These are phyloP conservation scores for Pleurotus citrinopileatus DNA, from an alignment of 768 basidiomycete genomes.

Conservation along the genomic window DNA sequence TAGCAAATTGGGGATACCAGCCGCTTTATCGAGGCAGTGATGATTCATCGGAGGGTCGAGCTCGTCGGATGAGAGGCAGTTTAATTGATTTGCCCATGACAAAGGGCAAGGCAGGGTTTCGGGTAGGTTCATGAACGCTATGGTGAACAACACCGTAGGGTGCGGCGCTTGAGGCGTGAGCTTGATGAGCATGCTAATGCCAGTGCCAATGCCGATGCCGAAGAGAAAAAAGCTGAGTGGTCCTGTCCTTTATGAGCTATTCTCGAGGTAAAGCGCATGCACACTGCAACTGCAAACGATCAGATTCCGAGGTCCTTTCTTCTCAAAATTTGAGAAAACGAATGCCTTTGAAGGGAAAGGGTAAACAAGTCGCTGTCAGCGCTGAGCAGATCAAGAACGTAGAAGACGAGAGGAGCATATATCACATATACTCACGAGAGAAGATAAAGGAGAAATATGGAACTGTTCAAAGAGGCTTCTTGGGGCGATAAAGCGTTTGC, in stretches of 20 bases:
- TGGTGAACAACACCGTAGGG: conserved; percentile 56
- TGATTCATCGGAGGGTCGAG: conserved; percentile 50
- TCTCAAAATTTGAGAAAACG: conserved; percentile 2
- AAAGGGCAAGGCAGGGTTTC: conserved; percentile 41
- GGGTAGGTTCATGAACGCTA: conserved; percentile 47
- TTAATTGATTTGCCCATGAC: conserved; percentile 55
- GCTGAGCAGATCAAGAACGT: conserved; percentile 6
- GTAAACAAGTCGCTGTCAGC: neutral
- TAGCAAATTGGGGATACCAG: conserved; percentile 52
- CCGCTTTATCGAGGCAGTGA: conserved; percentile 60
- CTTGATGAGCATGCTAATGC: conserved; percentile 50
- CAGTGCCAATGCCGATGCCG: neutral
- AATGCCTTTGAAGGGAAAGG: conserved; percentile 1
- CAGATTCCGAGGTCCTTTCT: neutral
- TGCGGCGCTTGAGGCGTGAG: conserved; percentile 41
- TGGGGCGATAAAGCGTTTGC: conserved; percentile 8
- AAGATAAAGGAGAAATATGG: conserved; percentile 8
- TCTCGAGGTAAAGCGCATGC: neutral
- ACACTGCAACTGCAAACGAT: too few relatives aligned
- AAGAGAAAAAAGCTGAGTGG: neutral
- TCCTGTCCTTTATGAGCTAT: neutral
- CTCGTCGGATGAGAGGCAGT: conserved; percentile 40
- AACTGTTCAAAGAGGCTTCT: conserved; percentile 10
- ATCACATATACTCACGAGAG: conserved; percentile 8
- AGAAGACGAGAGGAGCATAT: neutral